phyloP scores from a whole-genome alignment of 331 rosid genomes.

The Rhamnella rubrinervis region DNA sequence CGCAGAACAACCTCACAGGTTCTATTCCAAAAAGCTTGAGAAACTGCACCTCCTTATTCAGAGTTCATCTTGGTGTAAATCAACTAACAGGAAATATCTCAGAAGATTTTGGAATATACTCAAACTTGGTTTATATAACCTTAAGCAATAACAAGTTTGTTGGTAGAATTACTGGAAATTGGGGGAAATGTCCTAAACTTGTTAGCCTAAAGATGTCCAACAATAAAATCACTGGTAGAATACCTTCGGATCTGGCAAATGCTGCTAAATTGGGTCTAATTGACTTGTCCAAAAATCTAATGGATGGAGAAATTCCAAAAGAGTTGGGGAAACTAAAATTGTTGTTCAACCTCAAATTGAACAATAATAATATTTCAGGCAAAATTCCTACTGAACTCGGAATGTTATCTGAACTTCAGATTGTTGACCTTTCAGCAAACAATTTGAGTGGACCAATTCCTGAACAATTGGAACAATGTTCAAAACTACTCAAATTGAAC shows the following conservation, averaged over 20 bases:
- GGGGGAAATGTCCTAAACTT: conserved; percentile 23
- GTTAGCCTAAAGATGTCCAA: conserved; percentile 32
- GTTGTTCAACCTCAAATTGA: conserved; percentile 18
- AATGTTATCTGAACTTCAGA: not conserved
- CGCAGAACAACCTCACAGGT: too few relatives aligned
- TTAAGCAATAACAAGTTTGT: not conserved
- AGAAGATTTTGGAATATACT: not conserved
- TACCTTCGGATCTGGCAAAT: conserved; percentile 29
- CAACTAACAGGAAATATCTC: conserved; percentile 12
- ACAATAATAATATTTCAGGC: conserved; percentile 32
- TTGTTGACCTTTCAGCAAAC: conserved; percentile 30
- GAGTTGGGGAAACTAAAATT: conserved; percentile 25
- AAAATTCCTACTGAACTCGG: conserved; percentile 28
- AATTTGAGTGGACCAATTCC: conserved; percentile 32
- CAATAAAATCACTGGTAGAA: conserved; percentile 45
- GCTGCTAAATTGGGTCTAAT: conserved; percentile 19
- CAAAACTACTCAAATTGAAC: conserved; percentile 19
- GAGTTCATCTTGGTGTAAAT: too few relatives aligned
- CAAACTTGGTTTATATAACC: not conserved
- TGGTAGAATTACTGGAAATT: conserved; percentile 1
- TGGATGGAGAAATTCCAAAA: conserved; percentile 40
- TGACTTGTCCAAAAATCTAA: conserved; percentile 31
- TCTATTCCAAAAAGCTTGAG: too few relatives aligned
- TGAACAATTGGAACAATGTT: not conserved
- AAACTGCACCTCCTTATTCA: too few relatives aligned